A percentile compares a stretch with the other conserved stretches of the same genome.
These are phyloP conservation scores for Nadsonia starkeyi-henricii DNA, from an alignment of 1,139 yeast species.

Conservation along the genomic window DNA sequence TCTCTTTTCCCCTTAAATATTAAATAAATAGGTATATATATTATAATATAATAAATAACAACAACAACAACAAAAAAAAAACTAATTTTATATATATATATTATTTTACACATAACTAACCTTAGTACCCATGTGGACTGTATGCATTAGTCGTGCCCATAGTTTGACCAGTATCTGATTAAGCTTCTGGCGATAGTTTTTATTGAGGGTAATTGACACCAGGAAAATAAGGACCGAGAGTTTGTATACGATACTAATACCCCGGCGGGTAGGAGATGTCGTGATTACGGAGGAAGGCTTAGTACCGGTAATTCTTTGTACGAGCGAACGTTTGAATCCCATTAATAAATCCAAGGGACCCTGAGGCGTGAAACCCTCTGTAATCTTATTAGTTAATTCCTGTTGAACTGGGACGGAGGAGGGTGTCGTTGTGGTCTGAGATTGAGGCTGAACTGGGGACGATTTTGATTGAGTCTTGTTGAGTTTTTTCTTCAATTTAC, in stretches of 20 bases:
- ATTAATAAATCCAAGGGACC: not conserved
- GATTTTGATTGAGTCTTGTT: no score
- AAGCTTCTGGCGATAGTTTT: not conserved
- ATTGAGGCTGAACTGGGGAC: no score
- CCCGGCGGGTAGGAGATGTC: not conserved
- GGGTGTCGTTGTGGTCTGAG: no score
- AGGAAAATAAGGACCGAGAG: not conserved
- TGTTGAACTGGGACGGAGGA: no score
- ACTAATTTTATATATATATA: no score
- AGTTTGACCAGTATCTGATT: not conserved
- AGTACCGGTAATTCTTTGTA: not conserved
- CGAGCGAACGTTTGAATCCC: not conserved
- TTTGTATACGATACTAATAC: not conserved
- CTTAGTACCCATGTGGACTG: not conserved
- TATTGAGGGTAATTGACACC: not conserved
- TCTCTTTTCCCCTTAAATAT: no score
- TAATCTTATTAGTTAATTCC: no score
- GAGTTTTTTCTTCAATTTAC: no score
- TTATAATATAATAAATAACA: no score
- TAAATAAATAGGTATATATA: no score
- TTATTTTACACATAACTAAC: not conserved
- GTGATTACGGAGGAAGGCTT: not conserved
- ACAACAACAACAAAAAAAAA: no score
- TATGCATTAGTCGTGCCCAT: not conserved
- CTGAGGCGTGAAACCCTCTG: not conserved